These are phyloP conservation scores for Agarophyton chilense DNA, from an alignment of 23 red algal genomes.

Conservation along the genomic window DNA sequence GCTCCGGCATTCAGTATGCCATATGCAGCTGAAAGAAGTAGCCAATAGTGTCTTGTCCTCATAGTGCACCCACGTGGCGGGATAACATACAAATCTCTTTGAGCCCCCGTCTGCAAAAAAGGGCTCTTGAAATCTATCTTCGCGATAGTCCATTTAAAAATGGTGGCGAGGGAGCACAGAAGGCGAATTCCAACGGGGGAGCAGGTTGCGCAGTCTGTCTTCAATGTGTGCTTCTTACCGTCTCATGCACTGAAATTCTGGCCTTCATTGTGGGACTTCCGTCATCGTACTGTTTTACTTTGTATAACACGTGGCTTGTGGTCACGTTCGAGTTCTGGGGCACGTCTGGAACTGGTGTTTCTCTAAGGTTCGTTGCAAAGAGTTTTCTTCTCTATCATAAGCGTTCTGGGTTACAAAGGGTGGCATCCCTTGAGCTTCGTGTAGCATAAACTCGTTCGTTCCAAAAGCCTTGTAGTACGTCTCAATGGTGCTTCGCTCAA, in stretches of 20 bases:
- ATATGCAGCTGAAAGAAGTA: slow-evolving; percentile 52
- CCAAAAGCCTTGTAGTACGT: not conserved
- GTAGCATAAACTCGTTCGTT: not conserved
- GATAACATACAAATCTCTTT: slow-evolving; percentile 34
- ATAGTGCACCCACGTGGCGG: slow-evolving; percentile 29
- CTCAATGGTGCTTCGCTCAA: not conserved
- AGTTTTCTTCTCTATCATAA: not conserved
- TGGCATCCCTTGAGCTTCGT: slow-evolving; percentile 15
- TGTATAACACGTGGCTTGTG: slow-evolving; percentile 17
- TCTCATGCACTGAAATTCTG: slow-evolving; percentile 24
- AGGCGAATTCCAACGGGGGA: slow-evolving; percentile 18
- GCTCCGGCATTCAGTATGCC: slow-evolving; percentile 46
- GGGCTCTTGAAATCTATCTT: slow-evolving; percentile 50
- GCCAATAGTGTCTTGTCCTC: not conserved
- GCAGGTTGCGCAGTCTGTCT: slow-evolving; percentile 11
- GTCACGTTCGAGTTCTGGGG: not conserved
- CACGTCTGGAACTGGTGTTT: not conserved
- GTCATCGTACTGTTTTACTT: slow-evolving; percentile 22
- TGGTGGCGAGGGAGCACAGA: not conserved
- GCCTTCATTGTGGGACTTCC: not conserved
- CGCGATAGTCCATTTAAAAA: slow-evolving; percentile 31
- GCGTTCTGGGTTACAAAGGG: not conserved
- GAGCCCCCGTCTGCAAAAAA: slow-evolving; percentile 28
- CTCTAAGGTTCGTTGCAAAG: not conserved
- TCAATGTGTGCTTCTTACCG: not conserved